phyloP scores from a whole-genome alignment of 2,329 filamentous ascomycete genomes.

The Paraphaeosphaeria minitans region DNA sequence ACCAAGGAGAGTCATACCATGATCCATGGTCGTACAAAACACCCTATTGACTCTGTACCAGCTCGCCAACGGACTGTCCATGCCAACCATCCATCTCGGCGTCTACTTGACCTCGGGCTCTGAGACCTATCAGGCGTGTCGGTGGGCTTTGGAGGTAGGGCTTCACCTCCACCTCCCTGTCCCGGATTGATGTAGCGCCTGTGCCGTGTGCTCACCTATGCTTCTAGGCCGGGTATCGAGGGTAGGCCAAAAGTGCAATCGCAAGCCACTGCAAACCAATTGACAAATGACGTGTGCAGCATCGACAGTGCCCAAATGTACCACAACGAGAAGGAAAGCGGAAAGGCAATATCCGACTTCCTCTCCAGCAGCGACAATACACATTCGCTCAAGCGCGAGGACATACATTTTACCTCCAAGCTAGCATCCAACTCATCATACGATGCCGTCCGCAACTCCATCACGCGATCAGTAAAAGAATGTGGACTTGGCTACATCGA shows the following conservation, averaged over 20 bases:
- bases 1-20: constrained; percentile 42
- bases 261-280: constrained; percentile 21
- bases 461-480: constrained; percentile 67
- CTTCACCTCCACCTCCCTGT: constrained; percentile 23
- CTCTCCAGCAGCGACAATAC: constrained; percentile 56
- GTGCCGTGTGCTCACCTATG: constrained; percentile 24
- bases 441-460: constrained; percentile 68
- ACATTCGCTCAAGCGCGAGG: constrained; percentile 63
- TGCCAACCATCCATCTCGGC: constrained; percentile 75
- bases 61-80: constrained; percentile 65
- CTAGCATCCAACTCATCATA: constrained; percentile 71
- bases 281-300: constrained; percentile 35
- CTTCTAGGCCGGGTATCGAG: constrained; percentile 53
- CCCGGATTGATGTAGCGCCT: constrained; percentile 9
- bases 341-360: constrained; percentile 66
- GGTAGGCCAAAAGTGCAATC: constrained; percentile 30
- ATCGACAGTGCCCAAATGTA: constrained; percentile 69
- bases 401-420: constrained; percentile 83
- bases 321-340: constrained; percentile 73
- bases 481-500: constrained; percentile 77
- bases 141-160: constrained; percentile 60
- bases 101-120: constrained; percentile 71
- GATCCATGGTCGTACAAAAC: constrained; percentile 17
- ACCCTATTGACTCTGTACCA: constrained; percentile 28
- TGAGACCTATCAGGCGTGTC: constrained; percentile 64